A percentile compares a stretch with the other conserved stretches of the same genome.
These are phyloP conservation scores for Cladophialophora exuberans DNA, from an alignment of 2,329 filamentous ascomycete species.

Conservation along the genomic window DNA sequence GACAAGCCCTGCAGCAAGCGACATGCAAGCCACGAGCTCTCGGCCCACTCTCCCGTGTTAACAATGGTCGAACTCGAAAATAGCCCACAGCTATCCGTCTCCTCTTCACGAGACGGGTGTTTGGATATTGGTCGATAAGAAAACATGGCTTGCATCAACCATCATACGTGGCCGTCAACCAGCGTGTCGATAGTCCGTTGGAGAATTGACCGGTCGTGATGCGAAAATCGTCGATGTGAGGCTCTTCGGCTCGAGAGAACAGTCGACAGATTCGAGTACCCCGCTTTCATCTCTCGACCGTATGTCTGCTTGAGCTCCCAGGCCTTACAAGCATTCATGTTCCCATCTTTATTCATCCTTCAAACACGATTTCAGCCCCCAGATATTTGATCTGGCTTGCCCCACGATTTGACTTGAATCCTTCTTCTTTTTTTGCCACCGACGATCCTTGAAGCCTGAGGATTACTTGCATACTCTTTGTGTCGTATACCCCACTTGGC, in stretches of 20 bases:
- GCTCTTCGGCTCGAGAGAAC: slow-evolving; percentile 17
- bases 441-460: slow-evolving; percentile 9
- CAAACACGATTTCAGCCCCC: slow-evolving; percentile 1
- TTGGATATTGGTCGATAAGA: slow-evolving; percentile 23
- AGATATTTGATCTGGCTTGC: slow-evolving; percentile 10
- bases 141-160: slow-evolving; percentile 11
- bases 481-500: slow-evolving; percentile 1
- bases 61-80: slow-evolving; percentile 5
- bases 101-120: neutral
- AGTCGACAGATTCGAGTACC: slow-evolving; percentile 15
- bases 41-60: slow-evolving; percentile 12
- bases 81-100: neutral
- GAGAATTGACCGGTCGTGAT: slow-evolving; percentile 17
- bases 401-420: slow-evolving; percentile 6
- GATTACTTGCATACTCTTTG: slow-evolving; percentile 9
- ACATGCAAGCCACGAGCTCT: slow-evolving; percentile 24
- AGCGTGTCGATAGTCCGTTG: neutral
- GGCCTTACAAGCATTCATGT: slow-evolving; percentile 10
- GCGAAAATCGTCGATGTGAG: slow-evolving; percentile 16
- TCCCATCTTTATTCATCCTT: neutral
- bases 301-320: slow-evolving; percentile 8
- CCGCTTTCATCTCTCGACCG: too few relatives aligned
- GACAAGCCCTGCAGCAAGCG: slow-evolving; percentile 23
- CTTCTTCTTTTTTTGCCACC: slow-evolving; percentile 19
- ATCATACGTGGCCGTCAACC: slow-evolving; percentile 9